Evolutionary conservation across 2,329 filamentous ascomycete genomes (phyloP).

Genomic region (Aureobasidium subglaciale): DNA sequence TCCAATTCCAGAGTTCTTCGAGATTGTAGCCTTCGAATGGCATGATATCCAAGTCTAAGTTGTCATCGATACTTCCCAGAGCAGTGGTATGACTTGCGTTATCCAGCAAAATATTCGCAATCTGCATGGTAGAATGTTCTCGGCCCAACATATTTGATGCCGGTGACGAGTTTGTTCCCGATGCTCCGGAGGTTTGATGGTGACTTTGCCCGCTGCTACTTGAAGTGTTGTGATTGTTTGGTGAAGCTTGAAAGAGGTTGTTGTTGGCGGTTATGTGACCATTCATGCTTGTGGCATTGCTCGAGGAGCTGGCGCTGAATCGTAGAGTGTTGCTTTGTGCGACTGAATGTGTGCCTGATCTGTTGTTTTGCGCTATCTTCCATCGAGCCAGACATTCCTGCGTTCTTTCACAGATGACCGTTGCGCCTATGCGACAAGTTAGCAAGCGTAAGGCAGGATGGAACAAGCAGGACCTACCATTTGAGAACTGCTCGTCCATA

Average conservation of each 20-base stretch:
- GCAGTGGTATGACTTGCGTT: neutral
- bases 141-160: neutral
- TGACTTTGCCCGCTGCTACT: conserved; percentile 10
- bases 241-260: neutral
- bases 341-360: neutral
- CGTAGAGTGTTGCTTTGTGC: neutral
- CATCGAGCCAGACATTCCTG: neutral
- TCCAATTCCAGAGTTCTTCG: conserved; percentile 12
- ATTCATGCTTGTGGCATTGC: neutral
- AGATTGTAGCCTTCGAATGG: conserved; percentile 13
- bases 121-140: conserved; percentile 11
- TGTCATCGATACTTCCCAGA: neutral
- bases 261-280: neutral
- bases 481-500: conserved; percentile 1
- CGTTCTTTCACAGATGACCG: neutral
- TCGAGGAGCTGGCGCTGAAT: neutral
- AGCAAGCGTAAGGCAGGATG: neutral
- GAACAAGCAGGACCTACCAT: neutral
- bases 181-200: neutral
- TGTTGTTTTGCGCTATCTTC: neutral
- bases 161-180: neutral
- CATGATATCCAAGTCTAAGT: neutral
- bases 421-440: neutral
- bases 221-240: neutral
- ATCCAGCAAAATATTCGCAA: neutral